These are phyloP conservation scores for Linum tenue DNA, from an alignment of 345 rosid genomes.

Conservation along the genomic window DNA sequence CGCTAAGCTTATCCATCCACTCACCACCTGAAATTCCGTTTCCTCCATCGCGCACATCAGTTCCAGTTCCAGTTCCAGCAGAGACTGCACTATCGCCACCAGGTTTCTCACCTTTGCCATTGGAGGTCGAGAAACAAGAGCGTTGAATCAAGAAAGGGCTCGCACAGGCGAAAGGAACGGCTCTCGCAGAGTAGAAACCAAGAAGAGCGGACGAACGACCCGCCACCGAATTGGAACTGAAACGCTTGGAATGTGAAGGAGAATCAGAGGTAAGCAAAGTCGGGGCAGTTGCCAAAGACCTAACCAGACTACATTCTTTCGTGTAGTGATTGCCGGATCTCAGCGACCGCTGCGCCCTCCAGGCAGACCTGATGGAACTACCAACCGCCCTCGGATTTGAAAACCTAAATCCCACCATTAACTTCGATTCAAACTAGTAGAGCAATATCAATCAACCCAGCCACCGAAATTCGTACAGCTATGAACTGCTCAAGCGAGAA, in stretches of 20 bases:
- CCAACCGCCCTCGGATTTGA: constrained; percentile 28
- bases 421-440: not conserved
- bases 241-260: constrained; percentile 3
- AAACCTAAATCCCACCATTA: constrained; percentile 42
- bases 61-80: constrained; percentile 32
- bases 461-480: no score
- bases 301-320: constrained; percentile 13
- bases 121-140: constrained; percentile 36
- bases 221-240: constrained; percentile 14
- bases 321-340: constrained; percentile 13
- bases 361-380: constrained; percentile 19
- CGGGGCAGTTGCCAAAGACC: constrained; percentile 12
- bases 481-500: no score
- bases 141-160: constrained; percentile 22
- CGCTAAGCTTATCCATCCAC: constrained; percentile 50
- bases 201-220: constrained; percentile 16
- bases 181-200: constrained; percentile 9
- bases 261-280: constrained; percentile 12
- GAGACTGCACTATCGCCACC: constrained; percentile 6
- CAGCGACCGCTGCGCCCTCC: constrained; percentile 8
- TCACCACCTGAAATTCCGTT: constrained; percentile 29
- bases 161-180: constrained; percentile 25
- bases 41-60: constrained; percentile 24
- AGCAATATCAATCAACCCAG: no score
- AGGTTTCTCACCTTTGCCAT: constrained; percentile 34